Base-by-base conservation (phyloP, 352 stramenopile species). In the Elongisporangium anandrum region DNA sequence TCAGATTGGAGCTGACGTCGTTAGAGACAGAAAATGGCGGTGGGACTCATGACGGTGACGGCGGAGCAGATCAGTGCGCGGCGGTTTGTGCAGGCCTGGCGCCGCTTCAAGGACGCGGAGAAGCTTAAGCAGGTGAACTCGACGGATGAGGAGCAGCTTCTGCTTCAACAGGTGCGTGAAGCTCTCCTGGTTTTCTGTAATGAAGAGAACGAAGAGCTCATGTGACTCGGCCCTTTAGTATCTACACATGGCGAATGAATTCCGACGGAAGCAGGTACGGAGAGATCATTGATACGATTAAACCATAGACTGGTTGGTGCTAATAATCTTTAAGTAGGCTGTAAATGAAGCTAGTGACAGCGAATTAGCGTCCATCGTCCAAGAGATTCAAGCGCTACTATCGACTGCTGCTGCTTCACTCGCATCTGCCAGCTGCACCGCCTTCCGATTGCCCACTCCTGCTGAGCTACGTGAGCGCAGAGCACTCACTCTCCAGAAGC, bases 71-170 rank as follows among this genome's bases (percentile, higher is more conserved):
- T 52, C 19, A 22, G 52, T 57, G 50, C 22, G 20, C 45, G 38
- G 39, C 56, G 56, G 13, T 61, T 61, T 61, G 21, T 61, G 34
- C 21, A 23, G 12, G 47, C 56, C 22, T 61, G 56, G 56, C 19
- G 52, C 22, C 56, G 56, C 3, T 61, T 61, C 52, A 19, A 52
- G 19, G 20, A 52, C 29, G 5, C 29, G 29, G 29, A 41, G 29
- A 41, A 41, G 29, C 29, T 41, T 13, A 41, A 1, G 9, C 5
- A 9, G 29, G 29, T 2, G 9, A 15, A 41, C 6, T 8, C 4
- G 29, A 41, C 5, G 9, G 29, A 41, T 41, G 29, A 41, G 29
- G 29, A 41, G 5, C 29, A 41, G 5, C 6, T 41, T 2, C 29
- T 41, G 29, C 29, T 41, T 41, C 29, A 41, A 8, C 29, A 41